These are phyloP conservation scores for Fusarium continuum DNA, from an alignment of 2,329 filamentous ascomycete genomes.

Conservation along the genomic window DNA sequence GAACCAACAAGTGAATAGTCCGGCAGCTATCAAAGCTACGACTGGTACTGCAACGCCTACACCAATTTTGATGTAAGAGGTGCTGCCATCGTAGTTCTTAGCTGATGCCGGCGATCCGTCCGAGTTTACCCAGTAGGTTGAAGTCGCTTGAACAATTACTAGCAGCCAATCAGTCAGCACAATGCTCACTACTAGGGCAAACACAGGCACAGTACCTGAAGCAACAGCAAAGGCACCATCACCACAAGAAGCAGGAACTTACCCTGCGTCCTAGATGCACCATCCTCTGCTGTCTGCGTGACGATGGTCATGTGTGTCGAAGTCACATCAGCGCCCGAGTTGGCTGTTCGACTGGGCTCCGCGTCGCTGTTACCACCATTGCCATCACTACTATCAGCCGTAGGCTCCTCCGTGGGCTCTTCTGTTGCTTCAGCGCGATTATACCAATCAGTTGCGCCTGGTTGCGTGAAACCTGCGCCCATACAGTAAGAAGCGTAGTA, in stretches of 20 bases:
- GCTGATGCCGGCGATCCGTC: conserved; percentile 32
- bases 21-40: conserved; percentile 8
- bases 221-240: conserved; percentile 40
- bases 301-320: conserved; percentile 40
- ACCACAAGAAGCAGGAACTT: conserved; percentile 44
- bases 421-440: conserved; percentile 36
- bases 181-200: not conserved
- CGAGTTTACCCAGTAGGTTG: conserved; percentile 35
- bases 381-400: not conserved
- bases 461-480: conserved; percentile 40
- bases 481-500: conserved; percentile 43
- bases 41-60: conserved; percentile 34
- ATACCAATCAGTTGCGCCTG: conserved; percentile 40
- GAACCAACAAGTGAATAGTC: conserved; percentile 26
- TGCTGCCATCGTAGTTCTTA: conserved; percentile 1
- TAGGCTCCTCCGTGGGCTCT: conserved; percentile 27
- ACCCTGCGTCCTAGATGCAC: conserved; percentile 40
- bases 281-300: conserved; percentile 40
- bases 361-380: conserved; percentile 6
- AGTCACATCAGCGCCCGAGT: conserved; percentile 28
- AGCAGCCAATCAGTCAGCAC: conserved; percentile 4
- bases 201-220: conserved; percentile 41
- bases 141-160: conserved; percentile 42
- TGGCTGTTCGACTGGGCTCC: conserved; percentile 33
- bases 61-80: conserved; percentile 33